Conservation (phyloP, 345 rosid genomes). For the Arabidopsis arenosa region DNA sequence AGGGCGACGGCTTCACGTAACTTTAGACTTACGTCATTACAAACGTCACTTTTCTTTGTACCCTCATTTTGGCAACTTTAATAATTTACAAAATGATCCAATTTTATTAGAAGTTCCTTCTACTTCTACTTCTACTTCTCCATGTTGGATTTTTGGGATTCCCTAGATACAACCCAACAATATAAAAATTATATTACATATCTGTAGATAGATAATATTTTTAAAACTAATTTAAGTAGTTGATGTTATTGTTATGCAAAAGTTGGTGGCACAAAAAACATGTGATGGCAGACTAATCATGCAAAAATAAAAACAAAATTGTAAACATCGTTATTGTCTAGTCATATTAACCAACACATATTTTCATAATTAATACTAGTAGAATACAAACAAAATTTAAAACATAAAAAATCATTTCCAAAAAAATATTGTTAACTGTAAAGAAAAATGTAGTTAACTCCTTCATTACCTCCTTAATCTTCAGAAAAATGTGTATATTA, state of each 20-base stretch:
- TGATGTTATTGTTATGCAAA: slow-evolving; percentile 25
- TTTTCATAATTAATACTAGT: too few species aligned
- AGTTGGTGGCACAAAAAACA: slow-evolving; percentile 46
- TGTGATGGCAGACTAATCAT: slow-evolving; percentile 25
- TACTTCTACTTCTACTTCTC: too few species aligned
- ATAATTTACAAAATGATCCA: not conserved
- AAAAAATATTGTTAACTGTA: too few species aligned
- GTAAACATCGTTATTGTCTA: not conserved
- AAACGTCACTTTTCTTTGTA: slow-evolving; percentile 31
- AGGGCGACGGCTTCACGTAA: slow-evolving; percentile 36
- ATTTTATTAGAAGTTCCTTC: too few species aligned
- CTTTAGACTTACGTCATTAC: slow-evolving; percentile 35
- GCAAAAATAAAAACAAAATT: not conserved
- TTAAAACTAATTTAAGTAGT: not conserved
- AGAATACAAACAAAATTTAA: too few species aligned
- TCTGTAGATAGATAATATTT: not conserved
- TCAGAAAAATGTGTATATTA: not conserved
- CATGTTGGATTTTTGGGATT: too few species aligned
- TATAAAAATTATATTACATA: not conserved
- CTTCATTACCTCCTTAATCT: not conserved
- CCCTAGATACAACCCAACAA: too few species aligned
- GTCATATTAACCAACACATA: not conserved
- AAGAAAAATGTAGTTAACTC: too few species aligned
- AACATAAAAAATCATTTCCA: not conserved
- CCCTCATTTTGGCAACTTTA: not conserved